Evolutionary conservation across 1,284 basidiomycete genomes (phyloP).

Genomic region (Meripilus lineatus): DNA sequence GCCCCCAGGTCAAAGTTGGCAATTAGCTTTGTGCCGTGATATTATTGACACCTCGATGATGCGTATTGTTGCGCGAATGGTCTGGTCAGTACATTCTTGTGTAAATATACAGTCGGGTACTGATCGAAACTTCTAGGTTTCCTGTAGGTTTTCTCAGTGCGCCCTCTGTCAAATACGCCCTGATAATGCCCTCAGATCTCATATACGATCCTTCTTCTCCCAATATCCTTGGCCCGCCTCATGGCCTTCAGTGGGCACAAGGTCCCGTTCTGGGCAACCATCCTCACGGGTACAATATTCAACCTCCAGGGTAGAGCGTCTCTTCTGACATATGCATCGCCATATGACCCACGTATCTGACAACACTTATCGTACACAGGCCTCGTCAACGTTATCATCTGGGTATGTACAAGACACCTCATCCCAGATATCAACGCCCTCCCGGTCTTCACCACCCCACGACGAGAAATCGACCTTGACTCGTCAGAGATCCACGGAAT

Average conservation of each 20-base stretch:
- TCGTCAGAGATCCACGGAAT: constrained; percentile 24
- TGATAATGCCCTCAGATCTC: constrained; percentile 30
- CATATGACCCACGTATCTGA: background rate
- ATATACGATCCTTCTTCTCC: constrained; percentile 32
- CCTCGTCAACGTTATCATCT: constrained; percentile 28
- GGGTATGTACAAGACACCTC: constrained; percentile 25
- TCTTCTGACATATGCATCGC: no score
- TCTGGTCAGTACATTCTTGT: constrained; percentile 28
- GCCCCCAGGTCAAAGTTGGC: constrained; percentile 29
- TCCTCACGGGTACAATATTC: constrained; percentile 33
- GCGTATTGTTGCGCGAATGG: constrained; percentile 28
- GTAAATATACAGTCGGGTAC: background rate
- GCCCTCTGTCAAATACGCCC: no score
- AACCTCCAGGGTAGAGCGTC: constrained; percentile 36
- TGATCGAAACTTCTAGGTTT: constrained; percentile 11
- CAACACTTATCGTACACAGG: constrained; percentile 17
- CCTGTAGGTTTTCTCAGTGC: constrained; percentile 17
- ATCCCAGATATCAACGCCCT: constrained; percentile 24
- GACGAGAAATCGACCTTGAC: constrained; percentile 21
- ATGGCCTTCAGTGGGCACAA: constrained; percentile 24
- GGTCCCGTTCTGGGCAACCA: constrained; percentile 28
- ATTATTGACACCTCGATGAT: constrained; percentile 31
- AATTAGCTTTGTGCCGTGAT: constrained; percentile 31
- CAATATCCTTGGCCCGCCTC: constrained; percentile 33
- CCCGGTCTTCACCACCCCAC: constrained; percentile 23